These are phyloP conservation scores for Golubevia sp. DNA, from an alignment of 1,284 basidiomycete species.

Conservation along the genomic window DNA sequence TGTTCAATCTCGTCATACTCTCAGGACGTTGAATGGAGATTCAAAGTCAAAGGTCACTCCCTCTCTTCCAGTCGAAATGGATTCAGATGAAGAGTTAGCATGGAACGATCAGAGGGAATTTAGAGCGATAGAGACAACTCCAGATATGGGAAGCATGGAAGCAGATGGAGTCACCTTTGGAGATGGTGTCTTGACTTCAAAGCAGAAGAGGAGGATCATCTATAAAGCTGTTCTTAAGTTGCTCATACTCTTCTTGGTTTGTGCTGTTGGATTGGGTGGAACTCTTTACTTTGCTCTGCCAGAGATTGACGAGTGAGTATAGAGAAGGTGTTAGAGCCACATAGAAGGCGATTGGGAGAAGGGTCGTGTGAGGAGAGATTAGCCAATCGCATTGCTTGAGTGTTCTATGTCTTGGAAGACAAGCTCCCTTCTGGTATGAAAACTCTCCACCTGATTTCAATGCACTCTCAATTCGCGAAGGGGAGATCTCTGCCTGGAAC, in stretches of 20 bases:
- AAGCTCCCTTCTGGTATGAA: too few species aligned
- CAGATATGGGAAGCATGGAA: not conserved
- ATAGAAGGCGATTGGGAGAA: too few species aligned
- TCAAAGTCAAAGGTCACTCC: constrained; percentile 13
- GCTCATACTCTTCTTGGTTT: constrained; percentile 31
- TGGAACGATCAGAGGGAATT: not conserved
- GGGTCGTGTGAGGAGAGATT: too few species aligned
- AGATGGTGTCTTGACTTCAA: not conserved
- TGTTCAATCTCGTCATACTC: constrained; percentile 27
- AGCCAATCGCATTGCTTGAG: too few species aligned
- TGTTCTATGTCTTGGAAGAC: too few species aligned
- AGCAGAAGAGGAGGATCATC: constrained; percentile 26
- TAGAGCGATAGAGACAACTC: not conserved
- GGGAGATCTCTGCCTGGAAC: too few species aligned
- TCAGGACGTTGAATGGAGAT: constrained; percentile 15
- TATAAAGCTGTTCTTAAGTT: constrained; percentile 25
- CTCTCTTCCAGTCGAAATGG: constrained; percentile 6
- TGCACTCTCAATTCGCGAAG: too few species aligned
- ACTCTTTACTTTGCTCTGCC: constrained; percentile 44
- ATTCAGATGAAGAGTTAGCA: constrained; percentile 11
- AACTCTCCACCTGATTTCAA: too few species aligned
- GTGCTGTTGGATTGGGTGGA: constrained; percentile 22
- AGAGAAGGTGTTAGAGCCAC: too few species aligned
- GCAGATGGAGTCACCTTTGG: not conserved
- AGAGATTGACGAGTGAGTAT: constrained; percentile 18